Conservation (phyloP, 345 rosid species). For the Reutealis trisperma region DNA sequence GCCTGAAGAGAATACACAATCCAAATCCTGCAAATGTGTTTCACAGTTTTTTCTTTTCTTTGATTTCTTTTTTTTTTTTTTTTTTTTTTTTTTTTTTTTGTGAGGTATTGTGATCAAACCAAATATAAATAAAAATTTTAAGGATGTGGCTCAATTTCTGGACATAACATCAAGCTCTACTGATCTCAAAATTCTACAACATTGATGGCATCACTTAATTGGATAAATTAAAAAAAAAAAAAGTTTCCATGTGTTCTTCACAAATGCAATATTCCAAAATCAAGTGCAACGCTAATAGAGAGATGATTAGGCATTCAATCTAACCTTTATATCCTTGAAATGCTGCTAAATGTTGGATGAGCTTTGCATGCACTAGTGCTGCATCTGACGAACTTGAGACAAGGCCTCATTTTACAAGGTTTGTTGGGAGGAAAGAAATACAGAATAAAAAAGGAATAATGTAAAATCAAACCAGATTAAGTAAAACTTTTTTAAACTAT, state of each 20-base stretch:
- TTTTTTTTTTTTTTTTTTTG: no score
- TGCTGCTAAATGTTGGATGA: constrained; percentile 80
- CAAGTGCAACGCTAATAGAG: constrained; percentile 2
- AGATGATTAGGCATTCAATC: constrained; percentile 29
- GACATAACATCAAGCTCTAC: background rate
- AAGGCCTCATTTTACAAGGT: constrained; percentile 12
- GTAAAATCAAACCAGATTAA: background rate
- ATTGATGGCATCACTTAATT: background rate
- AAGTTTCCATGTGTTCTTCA: background rate
- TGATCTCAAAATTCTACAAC: background rate
- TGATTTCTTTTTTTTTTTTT: no score
- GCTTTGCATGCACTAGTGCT: constrained; percentile 87
- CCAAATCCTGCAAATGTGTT: background rate
- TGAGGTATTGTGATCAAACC: background rate
- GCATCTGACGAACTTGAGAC: constrained; percentile 74
- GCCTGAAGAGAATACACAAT: background rate
- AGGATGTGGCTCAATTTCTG: background rate
- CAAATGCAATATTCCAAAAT: background rate
- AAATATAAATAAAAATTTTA: background rate
- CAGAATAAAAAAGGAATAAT: background rate
- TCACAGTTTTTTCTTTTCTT: background rate
- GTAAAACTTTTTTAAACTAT: background rate
- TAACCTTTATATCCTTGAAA: constrained; percentile 90
- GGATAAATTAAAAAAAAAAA: background rate
- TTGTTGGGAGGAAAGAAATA: constrained; percentile 2